A percentile compares a stretch with the other conserved stretches of the same genome.
phyloP scores from a whole-genome alignment of 768 basidiomycete genomes.

The Tulasnella sp. region DNA sequence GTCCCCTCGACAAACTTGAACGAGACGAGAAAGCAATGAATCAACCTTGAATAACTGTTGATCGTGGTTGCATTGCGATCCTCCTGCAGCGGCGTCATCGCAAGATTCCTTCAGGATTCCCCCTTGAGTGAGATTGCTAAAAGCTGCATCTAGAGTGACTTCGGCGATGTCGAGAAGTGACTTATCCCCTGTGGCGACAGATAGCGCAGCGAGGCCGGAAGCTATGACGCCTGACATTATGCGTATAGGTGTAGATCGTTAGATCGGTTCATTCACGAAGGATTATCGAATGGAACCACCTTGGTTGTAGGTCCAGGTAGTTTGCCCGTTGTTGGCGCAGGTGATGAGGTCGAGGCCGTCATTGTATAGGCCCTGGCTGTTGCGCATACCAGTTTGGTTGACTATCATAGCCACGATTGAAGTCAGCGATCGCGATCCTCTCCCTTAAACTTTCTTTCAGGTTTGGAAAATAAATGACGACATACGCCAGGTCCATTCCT shows the following conservation, averaged over 20 bases:
- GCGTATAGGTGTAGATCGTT: constrained; percentile 25
- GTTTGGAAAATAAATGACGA: constrained; percentile 1
- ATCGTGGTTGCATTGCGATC: constrained; percentile 25
- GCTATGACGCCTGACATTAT: constrained; percentile 41
- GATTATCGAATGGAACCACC: too few species aligned
- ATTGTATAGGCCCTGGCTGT: constrained; percentile 37
- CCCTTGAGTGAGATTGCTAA: constrained; percentile 31
- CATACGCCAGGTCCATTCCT: constrained; percentile 27
- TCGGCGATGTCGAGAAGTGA: constrained; percentile 41
- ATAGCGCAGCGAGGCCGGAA: constrained; percentile 41
- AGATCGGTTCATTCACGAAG: constrained; percentile 23
- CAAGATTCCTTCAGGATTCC: constrained; percentile 43
- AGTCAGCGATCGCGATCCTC: too few species aligned
- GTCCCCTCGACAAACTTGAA: too few species aligned
- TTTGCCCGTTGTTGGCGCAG: constrained; percentile 41
- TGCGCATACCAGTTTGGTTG: constrained; percentile 37
- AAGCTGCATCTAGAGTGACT: constrained; percentile 43
- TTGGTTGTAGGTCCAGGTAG: constrained; percentile 53
- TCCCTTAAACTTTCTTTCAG: too few species aligned
- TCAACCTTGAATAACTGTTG: constrained; percentile 22
- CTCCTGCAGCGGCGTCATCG: constrained; percentile 35
- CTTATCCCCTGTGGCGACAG: constrained; percentile 27
- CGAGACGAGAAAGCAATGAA: too few species aligned
- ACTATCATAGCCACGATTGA: constrained; percentile 27
- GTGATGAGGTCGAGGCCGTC: constrained; percentile 32